A percentile compares a stretch with the other conserved stretches of the same genome.
Evolutionary conservation across 306 rosid genomes (phyloP).

Genomic region (Senna tora): DNA sequence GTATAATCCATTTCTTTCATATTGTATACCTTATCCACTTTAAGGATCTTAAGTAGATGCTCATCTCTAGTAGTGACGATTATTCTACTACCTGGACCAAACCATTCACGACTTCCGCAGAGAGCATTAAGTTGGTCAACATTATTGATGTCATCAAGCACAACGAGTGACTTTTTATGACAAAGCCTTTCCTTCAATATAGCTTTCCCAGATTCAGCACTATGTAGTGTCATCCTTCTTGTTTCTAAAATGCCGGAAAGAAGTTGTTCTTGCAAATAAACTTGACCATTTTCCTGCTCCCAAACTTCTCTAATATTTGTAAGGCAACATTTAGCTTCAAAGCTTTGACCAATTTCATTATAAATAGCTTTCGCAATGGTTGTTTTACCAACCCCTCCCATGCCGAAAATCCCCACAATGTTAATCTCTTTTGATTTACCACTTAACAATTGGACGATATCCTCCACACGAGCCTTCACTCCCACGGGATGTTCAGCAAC

Average conservation of each 20-base stretch:
- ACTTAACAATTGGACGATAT: not conserved
- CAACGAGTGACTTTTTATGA: not conserved
- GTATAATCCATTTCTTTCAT: not conserved
- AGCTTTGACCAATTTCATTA: not conserved
- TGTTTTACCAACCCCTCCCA: constrained; percentile 1
- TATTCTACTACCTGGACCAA: constrained; percentile 11
- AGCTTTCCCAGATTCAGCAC: not conserved
- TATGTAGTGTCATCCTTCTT: not conserved
- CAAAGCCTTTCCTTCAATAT: not conserved
- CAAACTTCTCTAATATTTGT: not conserved
- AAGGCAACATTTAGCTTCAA: not conserved
- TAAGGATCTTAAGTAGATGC: not conserved
- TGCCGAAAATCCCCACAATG: not conserved
- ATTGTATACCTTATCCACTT: not conserved
- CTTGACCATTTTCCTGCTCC: not conserved
- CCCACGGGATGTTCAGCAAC: not conserved
- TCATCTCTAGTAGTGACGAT: constrained; percentile 1
- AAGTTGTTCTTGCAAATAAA: constrained; percentile 8
- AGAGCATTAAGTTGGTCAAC: not conserved
- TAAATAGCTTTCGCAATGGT: not conserved
- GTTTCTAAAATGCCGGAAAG: not conserved
- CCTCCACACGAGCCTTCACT: not conserved
- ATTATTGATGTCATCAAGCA: constrained; percentile 2
- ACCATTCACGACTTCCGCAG: constrained; percentile 1
- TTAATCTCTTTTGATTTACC: not conserved